phyloP scores from a whole-genome alignment of 345 rosid genomes.

The Leavenworthia alabamica region DNA sequence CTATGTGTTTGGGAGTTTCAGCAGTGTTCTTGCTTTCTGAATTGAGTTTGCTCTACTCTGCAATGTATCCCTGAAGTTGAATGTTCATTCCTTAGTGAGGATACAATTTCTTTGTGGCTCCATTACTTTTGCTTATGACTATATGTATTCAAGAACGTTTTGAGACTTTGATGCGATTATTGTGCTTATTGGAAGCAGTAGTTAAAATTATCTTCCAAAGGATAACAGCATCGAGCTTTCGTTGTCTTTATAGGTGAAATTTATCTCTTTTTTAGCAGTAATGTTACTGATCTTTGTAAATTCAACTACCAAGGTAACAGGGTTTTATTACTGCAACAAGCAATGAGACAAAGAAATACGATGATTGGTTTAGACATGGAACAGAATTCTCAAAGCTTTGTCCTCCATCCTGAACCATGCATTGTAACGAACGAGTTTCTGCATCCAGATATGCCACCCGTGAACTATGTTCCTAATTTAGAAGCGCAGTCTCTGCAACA shows the following conservation, averaged over 20 bases:
- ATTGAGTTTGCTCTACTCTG: conserved; percentile 6
- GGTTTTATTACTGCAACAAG: conserved; percentile 21
- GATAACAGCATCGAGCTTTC: no score
- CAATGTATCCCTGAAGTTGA: conserved; percentile 9
- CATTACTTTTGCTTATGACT: no score
- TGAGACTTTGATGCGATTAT: not conserved
- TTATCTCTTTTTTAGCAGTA: not conserved
- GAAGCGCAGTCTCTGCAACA: conserved; percentile 41
- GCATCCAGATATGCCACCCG: conserved; percentile 42
- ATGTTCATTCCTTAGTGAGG: no score
- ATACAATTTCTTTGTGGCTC: no score
- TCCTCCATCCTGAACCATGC: conserved; percentile 43
- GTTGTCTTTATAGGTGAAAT: not conserved
- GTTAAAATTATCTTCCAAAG: no score
- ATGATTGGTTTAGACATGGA: conserved; percentile 50
- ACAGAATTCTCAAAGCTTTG: conserved; percentile 37
- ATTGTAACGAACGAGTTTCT: conserved; percentile 35
- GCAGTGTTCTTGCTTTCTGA: conserved; percentile 7
- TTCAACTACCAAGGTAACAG: conserved; percentile 30
- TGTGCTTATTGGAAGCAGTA: no score
- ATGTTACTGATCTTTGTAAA: conserved; percentile 10
- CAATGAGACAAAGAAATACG: conserved; percentile 52
- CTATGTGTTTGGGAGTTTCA: not conserved
- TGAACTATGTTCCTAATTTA: conserved; percentile 31
- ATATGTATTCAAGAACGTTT: no score